These are phyloP conservation scores for Gymnopus androsaceus DNA, from an alignment of 1,284 basidiomycete species.

Conservation along the genomic window DNA sequence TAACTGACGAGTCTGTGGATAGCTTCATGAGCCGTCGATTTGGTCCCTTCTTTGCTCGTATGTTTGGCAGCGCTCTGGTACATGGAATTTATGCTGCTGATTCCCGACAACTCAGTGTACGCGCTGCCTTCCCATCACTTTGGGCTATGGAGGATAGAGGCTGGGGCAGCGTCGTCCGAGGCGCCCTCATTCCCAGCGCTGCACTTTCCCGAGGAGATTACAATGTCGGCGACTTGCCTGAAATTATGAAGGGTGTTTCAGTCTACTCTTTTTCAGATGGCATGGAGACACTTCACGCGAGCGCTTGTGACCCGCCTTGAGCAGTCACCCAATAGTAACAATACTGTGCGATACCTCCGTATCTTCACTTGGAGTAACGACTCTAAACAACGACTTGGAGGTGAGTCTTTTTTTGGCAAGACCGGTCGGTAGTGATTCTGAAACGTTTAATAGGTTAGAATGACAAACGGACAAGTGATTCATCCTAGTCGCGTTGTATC, in stretches of 20 bases:
- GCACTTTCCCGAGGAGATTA: constrained; percentile 36
- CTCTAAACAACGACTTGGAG: constrained; percentile 42
- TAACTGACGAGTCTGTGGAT: constrained; percentile 81
- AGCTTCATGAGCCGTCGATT: constrained; percentile 79
- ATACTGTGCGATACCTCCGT: constrained; percentile 51
- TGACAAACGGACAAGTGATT: constrained; percentile 39
- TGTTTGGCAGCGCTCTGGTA: constrained; percentile 43
- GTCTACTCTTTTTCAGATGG: constrained; percentile 85
- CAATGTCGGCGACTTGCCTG: constrained; percentile 53
- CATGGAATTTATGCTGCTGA: constrained; percentile 22
- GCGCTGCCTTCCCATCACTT: constrained; percentile 75
- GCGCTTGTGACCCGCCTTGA: constrained; percentile 56
- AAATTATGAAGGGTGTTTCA: constrained; percentile 61
- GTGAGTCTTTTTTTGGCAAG: constrained; percentile 30
- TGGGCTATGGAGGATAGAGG: constrained; percentile 70
- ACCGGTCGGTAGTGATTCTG: neutral
- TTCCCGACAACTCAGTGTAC: constrained; percentile 58
- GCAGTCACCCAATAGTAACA: constrained; percentile 54
- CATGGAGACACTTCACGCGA: constrained; percentile 66
- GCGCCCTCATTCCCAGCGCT: constrained; percentile 45
- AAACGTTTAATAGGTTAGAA: constrained; percentile 40
- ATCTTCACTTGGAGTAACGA: constrained; percentile 36
- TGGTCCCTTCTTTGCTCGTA: constrained; percentile 70
- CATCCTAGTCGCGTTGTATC: constrained; percentile 62
- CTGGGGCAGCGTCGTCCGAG: constrained; percentile 68